These are phyloP conservation scores for Dacryopinax spathularia DNA, from an alignment of 768 basidiomycete species.

Conservation along the genomic window DNA sequence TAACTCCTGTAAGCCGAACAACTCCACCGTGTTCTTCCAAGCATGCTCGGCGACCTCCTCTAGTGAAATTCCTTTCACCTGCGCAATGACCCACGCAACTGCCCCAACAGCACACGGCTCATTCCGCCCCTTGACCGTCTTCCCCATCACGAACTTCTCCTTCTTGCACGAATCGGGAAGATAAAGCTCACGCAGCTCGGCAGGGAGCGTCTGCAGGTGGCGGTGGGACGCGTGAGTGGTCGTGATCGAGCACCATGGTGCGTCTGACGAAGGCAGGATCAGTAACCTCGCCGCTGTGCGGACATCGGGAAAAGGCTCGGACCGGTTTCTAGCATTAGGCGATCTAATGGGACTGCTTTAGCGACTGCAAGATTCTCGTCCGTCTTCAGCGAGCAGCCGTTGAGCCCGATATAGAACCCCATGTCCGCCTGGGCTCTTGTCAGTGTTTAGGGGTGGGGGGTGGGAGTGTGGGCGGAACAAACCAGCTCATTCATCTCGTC, in stretches of 20 bases:
- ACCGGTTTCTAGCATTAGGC: constrained; percentile 66
- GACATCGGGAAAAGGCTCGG: constrained; percentile 1
- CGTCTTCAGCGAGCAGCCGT: constrained; percentile 68
- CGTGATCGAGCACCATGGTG: constrained; percentile 61
- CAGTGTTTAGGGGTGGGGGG: too few species aligned
- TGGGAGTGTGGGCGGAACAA: constrained; percentile 17
- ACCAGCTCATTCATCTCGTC: constrained; percentile 55
- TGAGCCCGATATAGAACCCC: constrained; percentile 60
- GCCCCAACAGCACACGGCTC: constrained; percentile 53
- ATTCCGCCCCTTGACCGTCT: constrained; percentile 60
- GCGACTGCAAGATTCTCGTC: constrained; percentile 44
- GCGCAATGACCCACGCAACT: constrained; percentile 56
- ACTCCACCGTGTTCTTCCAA: constrained; percentile 47
- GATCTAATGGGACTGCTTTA: constrained; percentile 42
- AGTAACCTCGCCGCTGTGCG: background rate
- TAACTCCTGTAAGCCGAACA: constrained; percentile 40
- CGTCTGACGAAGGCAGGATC: constrained; percentile 31
- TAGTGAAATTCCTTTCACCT: constrained; percentile 32
- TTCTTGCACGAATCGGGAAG: constrained; percentile 39
- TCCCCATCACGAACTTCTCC: constrained; percentile 44
- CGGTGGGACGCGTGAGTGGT: constrained; percentile 47
- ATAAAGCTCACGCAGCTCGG: constrained; percentile 34
- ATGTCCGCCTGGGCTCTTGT: constrained; percentile 40
- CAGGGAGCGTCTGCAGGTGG: constrained; percentile 36
- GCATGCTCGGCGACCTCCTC: constrained; percentile 42